Base-by-base conservation (phyloP, 2,329 filamentous ascomycete genomes). In the Plenodomus lindquistii region DNA sequence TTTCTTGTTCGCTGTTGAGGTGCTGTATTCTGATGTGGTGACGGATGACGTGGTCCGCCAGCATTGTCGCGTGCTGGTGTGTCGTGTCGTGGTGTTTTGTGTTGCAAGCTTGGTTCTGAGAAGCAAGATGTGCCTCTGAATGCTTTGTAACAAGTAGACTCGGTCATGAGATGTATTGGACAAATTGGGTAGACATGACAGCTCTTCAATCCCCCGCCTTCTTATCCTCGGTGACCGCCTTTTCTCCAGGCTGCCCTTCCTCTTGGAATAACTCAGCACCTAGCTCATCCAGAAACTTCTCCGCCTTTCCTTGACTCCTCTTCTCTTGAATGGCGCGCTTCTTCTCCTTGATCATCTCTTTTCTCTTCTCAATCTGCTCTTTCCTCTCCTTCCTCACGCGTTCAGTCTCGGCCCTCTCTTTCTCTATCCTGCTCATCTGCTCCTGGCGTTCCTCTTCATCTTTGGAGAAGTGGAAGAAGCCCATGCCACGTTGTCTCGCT, bases 401-500 rank as follows among this genome's bases (percentile, higher is more conserved):
- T 71, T 91, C 87, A 42, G 89, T 94, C 65, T 84, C 82, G 53
- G 77, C 73, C 49, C 89, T 79, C 69, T 91, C 85, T 59, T 79
- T 77, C 55, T 84, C 81, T 46, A 97, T 75, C 37, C 79, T 81
- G 57, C 83, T 80, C 89, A 97, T 96, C 79, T 97, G 89, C 62
- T 74, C 73, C 66, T 86, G 78, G 40, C 82, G 73, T 55, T 79
- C 77, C 57, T 82, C 85, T 65, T 87, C 85, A 70, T 96, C 88
- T 57, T 82, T 83, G 49, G 87, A 90, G 69, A 99, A 97, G 47
- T 88, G 85, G 76, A 91, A 97, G 74, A 97, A 99, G 0, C 89
- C 94, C 0, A 89, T 89, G 3, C 94, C 94, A 63, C 94, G 93
- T 37, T 85, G 90, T 52, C 94, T 80, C 40, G 96, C 85, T 79